Conservation (phyloP, 768 basidiomycete species). For the Kwoniella botswanensis region DNA sequence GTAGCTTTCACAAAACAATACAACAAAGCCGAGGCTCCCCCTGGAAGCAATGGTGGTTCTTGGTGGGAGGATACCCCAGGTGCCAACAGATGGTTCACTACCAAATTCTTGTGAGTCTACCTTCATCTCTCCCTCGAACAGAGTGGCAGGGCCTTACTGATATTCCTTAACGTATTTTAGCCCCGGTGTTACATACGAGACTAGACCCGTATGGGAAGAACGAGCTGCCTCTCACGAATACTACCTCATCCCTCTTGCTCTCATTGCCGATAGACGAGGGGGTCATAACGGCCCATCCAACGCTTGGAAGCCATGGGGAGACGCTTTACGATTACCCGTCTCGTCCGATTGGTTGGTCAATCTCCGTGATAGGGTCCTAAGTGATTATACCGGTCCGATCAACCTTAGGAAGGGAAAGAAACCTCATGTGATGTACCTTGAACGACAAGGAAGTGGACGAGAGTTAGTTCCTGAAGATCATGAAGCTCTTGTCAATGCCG, state of each 20-base stretch:
- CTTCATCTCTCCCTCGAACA: background rate
- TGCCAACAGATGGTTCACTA: constrained; percentile 39
- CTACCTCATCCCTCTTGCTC: constrained; percentile 29
- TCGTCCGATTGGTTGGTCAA: constrained; percentile 35
- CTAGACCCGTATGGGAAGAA: constrained; percentile 29
- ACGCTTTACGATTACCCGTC: constrained; percentile 39
- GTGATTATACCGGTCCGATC: constrained; percentile 33
- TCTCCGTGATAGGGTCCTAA: constrained; percentile 35
- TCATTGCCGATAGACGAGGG: constrained; percentile 35
- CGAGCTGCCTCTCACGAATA: constrained; percentile 27
- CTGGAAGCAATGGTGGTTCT: constrained; percentile 3
- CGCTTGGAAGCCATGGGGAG: constrained; percentile 41
- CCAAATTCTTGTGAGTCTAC: constrained; percentile 46
- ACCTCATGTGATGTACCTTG: constrained; percentile 44
- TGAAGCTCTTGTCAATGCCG: constrained; percentile 23
- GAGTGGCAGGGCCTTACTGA: too few species aligned
- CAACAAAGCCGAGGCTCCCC: constrained; percentile 15
- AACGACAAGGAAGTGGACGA: constrained; percentile 35
- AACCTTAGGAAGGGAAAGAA: constrained; percentile 16
- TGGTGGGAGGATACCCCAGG: constrained; percentile 38
- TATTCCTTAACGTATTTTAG: constrained; percentile 11
- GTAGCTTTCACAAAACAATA: constrained; percentile 32
- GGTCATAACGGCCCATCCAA: constrained; percentile 40
- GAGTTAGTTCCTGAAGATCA: constrained; percentile 32
- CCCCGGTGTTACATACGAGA: constrained; percentile 37